Percentiles rank a stretch among this genome's conserved stretches.
Conservation (phyloP, 2,329 filamentous ascomycete genomes). For the Basipetospora chlamydospora region DNA sequence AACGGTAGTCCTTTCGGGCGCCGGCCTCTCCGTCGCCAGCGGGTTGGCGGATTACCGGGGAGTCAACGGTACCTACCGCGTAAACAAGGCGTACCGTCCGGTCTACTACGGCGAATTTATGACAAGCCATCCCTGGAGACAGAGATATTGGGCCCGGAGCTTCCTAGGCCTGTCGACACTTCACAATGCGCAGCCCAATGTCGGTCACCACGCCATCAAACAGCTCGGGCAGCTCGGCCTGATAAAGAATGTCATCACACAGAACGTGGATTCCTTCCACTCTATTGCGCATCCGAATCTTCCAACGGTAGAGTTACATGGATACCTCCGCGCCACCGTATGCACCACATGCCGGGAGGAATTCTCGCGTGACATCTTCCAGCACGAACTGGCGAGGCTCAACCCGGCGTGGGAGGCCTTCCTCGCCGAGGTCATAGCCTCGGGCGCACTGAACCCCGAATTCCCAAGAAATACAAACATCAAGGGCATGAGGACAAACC, state of each 20-base stretch:
- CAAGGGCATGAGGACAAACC: constrained; percentile 68
- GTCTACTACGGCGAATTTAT: constrained; percentile 91
- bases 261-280: constrained; percentile 97
- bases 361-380: constrained; percentile 59
- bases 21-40: constrained; percentile 84
- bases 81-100: constrained; percentile 80
- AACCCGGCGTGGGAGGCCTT: constrained; percentile 82
- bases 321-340: constrained; percentile 67
- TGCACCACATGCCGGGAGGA: constrained; percentile 67
- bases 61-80: constrained; percentile 75
- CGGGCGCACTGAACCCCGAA: constrained; percentile 27
- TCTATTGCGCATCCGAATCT: constrained; percentile 57
- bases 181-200: constrained; percentile 64
- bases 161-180: constrained; percentile 86
- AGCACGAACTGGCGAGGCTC: constrained; percentile 56
- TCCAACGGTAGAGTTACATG: constrained; percentile 75
- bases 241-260: constrained; percentile 68
- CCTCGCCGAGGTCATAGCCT: constrained; percentile 56
- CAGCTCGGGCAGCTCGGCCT: constrained; percentile 58
- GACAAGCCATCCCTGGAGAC: constrained; percentile 64
- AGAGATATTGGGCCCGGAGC: constrained; percentile 90
- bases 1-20: constrained; percentile 52
- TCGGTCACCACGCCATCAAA: constrained; percentile 61
- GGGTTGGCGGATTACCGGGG: constrained; percentile 90
- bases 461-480: constrained; percentile 26